These are phyloP conservation scores for Aspergillus vadensis DNA, from an alignment of 2,329 filamentous ascomycete species.

Conservation along the genomic window DNA sequence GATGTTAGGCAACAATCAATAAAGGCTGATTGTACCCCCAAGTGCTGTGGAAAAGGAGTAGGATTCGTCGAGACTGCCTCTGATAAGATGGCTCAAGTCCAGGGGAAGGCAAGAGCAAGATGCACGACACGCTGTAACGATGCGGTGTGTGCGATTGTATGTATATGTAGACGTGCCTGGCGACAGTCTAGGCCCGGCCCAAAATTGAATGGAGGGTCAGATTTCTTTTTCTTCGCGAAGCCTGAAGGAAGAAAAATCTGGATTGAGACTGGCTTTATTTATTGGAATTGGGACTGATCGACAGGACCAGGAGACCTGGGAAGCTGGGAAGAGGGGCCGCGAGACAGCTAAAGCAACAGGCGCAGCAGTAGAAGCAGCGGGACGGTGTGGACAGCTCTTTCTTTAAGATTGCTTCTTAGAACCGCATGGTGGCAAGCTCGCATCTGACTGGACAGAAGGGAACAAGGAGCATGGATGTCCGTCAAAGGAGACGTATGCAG, in stretches of 20 bases:
- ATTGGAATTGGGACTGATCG: slow-evolving; percentile 5
- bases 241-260: slow-evolving; percentile 3
- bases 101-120: not conserved
- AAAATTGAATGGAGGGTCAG: not conserved
- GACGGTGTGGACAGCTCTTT: slow-evolving; percentile 17
- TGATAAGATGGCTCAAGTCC: not conserved
- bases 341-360: slow-evolving; percentile 6
- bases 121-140: slow-evolving; percentile 11
- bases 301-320: not conserved
- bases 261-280: not conserved
- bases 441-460: slow-evolving; percentile 24
- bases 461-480: slow-evolving; percentile 15
- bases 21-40: slow-evolving; percentile 9
- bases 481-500: slow-evolving; percentile 6
- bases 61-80: slow-evolving; percentile 7
- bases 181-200: slow-evolving; percentile 8
- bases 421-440: slow-evolving; percentile 24
- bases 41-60: slow-evolving; percentile 6
- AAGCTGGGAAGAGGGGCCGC: not conserved
- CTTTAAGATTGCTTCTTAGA: slow-evolving; percentile 20
- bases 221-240: slow-evolving; percentile 5
- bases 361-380: slow-evolving; percentile 15
- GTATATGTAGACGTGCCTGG: slow-evolving; percentile 3
- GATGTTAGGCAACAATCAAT: slow-evolving; percentile 12
- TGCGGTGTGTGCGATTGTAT: slow-evolving; percentile 15